These are phyloP conservation scores for Candida khao-thaluensis DNA, from an alignment of 805 yeast genomes.

Conservation along the genomic window DNA sequence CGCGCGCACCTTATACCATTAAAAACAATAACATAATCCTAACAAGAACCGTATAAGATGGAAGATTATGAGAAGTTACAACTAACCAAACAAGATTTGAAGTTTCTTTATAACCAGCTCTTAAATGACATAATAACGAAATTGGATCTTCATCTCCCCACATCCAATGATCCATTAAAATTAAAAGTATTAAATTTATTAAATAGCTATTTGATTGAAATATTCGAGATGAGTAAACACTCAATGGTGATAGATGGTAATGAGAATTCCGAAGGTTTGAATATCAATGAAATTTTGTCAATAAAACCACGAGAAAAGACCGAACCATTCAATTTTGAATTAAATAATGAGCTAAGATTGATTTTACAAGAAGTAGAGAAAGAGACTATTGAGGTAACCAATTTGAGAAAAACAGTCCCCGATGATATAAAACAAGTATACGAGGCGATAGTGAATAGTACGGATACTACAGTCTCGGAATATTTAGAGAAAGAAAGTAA, in stretches of 20 bases:
- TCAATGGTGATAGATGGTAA: conserved; percentile 61
- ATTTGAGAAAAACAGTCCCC: conserved; percentile 55
- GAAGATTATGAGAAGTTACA: conserved; percentile 40
- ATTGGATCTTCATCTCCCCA: conserved; percentile 50
- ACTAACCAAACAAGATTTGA: conserved; percentile 53
- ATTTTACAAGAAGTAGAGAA: conserved; percentile 60
- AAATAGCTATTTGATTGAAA: conserved; percentile 46
- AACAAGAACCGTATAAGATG: conserved; percentile 4
- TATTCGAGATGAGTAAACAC: conserved; percentile 56
- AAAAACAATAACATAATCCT: background rate
- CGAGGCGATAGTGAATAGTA: conserved; percentile 27
- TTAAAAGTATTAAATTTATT: conserved; percentile 42
- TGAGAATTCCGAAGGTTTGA: conserved; percentile 23
- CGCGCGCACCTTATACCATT: too few species aligned
- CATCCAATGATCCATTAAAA: conserved; percentile 45
- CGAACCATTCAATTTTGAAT: conserved; percentile 69
- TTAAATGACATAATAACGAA: conserved; percentile 42
- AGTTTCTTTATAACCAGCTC: conserved; percentile 46
- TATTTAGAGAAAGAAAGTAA: conserved; percentile 15
- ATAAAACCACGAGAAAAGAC: conserved; percentile 39
- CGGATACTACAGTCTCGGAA: conserved; percentile 31
- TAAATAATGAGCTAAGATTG: conserved; percentile 59
- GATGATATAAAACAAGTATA: conserved; percentile 35
- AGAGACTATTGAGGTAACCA: conserved; percentile 56
- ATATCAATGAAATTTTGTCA: conserved; percentile 21